Conservation (phyloP, 2,329 filamentous ascomycete species). For the Apiospora phragmitis region DNA sequence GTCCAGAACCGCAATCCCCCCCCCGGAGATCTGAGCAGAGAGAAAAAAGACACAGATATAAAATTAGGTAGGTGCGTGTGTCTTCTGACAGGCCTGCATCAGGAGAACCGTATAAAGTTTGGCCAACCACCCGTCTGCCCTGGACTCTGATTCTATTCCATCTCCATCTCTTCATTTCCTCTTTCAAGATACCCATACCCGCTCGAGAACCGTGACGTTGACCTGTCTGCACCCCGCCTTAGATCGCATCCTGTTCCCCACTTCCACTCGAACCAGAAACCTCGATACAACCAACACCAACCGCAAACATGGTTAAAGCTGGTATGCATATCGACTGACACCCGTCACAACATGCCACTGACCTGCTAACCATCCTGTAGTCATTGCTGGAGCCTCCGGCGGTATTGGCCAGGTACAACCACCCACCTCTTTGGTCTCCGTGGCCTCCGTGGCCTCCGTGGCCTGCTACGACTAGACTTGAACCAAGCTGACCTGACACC, state of each 20-base stretch:
- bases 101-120: not conserved
- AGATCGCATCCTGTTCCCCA: constrained; percentile 9
- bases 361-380: constrained; percentile 35
- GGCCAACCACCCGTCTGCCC: not conserved
- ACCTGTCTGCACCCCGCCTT: constrained; percentile 6
- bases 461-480: not conserved
- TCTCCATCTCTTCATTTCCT: not conserved
- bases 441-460: not conserved
- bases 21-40: constrained; percentile 2
- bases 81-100: not conserved
- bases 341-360: not conserved
- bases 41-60: not conserved
- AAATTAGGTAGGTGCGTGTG: not conserved
- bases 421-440: not conserved
- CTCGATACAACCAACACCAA: constrained; percentile 16
- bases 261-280: not conserved
- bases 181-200: not conserved
- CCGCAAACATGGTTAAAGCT: constrained; percentile 58
- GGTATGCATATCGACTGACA: constrained; percentile 40
- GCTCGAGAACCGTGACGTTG: not conserved
- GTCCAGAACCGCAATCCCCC: constrained; percentile 4
- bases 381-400: constrained; percentile 93
- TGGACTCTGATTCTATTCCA: not conserved
- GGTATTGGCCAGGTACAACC: constrained; percentile 92
- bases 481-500: not conserved